Evolutionary conservation across 2,329 filamentous ascomycete species (phyloP), one percentile per base, ranked within the genome.

Genomic region (Basipetospora sp.): DNA sequence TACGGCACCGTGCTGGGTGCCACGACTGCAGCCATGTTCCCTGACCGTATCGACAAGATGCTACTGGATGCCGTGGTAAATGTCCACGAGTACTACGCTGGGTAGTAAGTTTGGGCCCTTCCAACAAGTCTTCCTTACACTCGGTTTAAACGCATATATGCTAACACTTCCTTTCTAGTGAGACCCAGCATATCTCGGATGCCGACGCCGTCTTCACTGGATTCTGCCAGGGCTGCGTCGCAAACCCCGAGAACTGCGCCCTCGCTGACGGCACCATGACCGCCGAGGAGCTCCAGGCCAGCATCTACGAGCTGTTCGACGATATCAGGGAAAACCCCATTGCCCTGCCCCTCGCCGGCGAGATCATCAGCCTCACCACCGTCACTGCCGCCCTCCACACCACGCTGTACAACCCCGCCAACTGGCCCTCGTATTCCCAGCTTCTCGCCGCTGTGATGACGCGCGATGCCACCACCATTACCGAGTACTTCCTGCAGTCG

Each of bases 201-300:
- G 63, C 67, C 11, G 71, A 77, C 48, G 57, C 62, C 36, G 62
- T 69, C 5, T 61, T 74, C 45, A 51, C 60, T 2, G 62, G 55
- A 14, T 75, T 77, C 41, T 71, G 67, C 45, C 52, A 56, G 14
- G 60, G 63, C 29, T 79, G 74, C 47, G 61, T 65, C 46, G 53
- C 58, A 30, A 68, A 67, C 0, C 67, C 67, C 0, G 42, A 54
- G 1, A 57, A 50, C 5, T 74, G 69, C 39, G 57, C 57, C 1
- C 58, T 74, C 15, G 18, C 18, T 13, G 6, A 13, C 31, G 57
- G 58, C 43, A 56, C 53, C 1, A 32, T 48, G 1, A 53, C 56
- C 1, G 52, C 64, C 0, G 44, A 45, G 0, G 51, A 51, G n/a
- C 59, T 69, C 38, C 51, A 61, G 30, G 33, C 52, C 8, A 53